Base-by-base conservation (phyloP, 2,329 filamentous ascomycete genomes). In the Dryadomyces quercus-mongolicae region DNA sequence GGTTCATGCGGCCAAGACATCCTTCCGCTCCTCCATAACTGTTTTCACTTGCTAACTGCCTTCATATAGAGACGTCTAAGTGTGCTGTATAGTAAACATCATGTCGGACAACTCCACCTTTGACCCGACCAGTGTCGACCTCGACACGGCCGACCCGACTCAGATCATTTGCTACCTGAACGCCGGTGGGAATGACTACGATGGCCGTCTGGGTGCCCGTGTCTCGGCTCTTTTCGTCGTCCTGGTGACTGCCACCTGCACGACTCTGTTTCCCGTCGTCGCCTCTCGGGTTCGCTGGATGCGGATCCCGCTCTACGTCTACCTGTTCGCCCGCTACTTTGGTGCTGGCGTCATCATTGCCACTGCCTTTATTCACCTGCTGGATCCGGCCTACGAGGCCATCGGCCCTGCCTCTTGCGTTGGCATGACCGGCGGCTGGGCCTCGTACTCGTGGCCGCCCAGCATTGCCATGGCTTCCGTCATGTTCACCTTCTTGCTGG, bases 331-430 rank as follows among this genome's bases (percentile, higher is more conserved):
- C 58, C 95, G 95, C 66, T 95, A 92, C 70, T 89, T 96, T 65
- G 92, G 92, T 58, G 93, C 90, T 0, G 92, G 92, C 48, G 90
- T 96, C 58, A 96, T 97, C 63, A 81, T 96, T 59, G 86, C 88
- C 5, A 97, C 92, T 1, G 89, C 91, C 0, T 96, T 94, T 67
- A 92, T 97, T 66, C 92, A 96, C 67, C 73, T 92, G 2, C 76
- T 97, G 10, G 84, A 83, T 0, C 91, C 92, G 0, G 91, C 91
- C 6, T 80, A 86, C 56, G 79, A 80, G 42, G 86, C 90, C 55
- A 87, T 88, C 1, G 69, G 69, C 2, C 68, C 69, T 0, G 60
- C 59, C 1, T 66, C 66, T 6, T 72, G 70, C 53, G 68, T 71
- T 6, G 70, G 69, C 34, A 59, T 77, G 68, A 79, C 76, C 0